These are phyloP conservation scores for Fusarium metavorans DNA, from an alignment of 2,329 filamentous ascomycete genomes.

Conservation along the genomic window DNA sequence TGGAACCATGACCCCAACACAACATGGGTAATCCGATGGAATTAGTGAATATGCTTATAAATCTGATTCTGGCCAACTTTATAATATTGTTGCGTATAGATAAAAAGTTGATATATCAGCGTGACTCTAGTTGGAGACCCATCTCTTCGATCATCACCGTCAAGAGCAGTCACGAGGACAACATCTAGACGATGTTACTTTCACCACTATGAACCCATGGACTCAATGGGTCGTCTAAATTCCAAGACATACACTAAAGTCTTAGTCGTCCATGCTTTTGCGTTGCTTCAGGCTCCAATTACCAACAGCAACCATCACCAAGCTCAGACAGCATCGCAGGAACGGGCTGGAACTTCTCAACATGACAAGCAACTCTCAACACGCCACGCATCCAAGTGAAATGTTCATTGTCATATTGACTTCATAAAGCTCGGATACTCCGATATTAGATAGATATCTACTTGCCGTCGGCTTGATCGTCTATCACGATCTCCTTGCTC, in stretches of 20 bases:
- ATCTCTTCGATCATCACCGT: neutral
- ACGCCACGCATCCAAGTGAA: neutral
- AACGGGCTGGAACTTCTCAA: neutral
- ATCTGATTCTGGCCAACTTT: neutral
- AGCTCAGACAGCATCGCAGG: neutral
- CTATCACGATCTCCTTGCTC: conserved; percentile 17
- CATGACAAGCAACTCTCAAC: neutral
- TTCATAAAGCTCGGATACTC: conserved; percentile 27
- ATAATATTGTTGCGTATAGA: neutral
- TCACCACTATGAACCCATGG: neutral
- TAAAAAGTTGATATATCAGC: neutral
- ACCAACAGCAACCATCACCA: neutral
- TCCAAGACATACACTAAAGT: neutral
- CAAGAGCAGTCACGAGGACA: neutral
- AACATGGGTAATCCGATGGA: neutral
- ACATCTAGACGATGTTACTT: neutral
- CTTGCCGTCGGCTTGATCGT: conserved; percentile 12
- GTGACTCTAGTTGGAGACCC: neutral
- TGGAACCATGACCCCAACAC: neutral
- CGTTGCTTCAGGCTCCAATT: neutral
- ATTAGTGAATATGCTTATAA: neutral
- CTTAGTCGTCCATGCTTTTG: neutral
- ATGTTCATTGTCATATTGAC: conserved; percentile 26
- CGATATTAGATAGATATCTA: conserved; percentile 33
- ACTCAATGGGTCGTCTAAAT: neutral